Base-by-base conservation (phyloP, 1,139 yeast species). In the Protomyces arabidopsidicola region DNA sequence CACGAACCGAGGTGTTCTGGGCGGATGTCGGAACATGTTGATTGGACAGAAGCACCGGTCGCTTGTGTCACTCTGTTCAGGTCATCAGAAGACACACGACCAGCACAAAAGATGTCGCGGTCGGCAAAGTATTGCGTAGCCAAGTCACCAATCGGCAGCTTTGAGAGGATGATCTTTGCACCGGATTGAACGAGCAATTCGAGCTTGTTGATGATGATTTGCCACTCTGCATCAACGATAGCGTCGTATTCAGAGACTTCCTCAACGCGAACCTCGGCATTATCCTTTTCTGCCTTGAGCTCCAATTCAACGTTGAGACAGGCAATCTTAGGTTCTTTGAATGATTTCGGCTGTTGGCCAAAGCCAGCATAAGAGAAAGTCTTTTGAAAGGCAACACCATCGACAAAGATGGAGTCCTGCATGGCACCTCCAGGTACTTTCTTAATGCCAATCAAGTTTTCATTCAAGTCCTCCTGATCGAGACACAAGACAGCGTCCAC, bases 91-190 rank as follows among this genome's bases (percentile, higher is more conserved):
- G 91, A 76, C 20, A 95, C 97, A 76, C 99, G 83, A 67, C 98
- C 98, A 22, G 99, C 98, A 78, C 99, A 95, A 78, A 95, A 95
- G 63, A 93, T 88, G 73, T 88, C 84, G 75, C 98, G 82, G 76
- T 95, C 98, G 50, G 99, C 99, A 76, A 93, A 93, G 77, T 82
- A 93, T 77, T 93, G 99, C 9, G 99, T 93, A 16, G 98, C 98
- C 74, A 93, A 82, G 76, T 93, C 99, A 68, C 99, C 99, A 73
- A 93, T 93, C 65, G 99, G 98, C 72, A 93, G 81, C 75, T 90
- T 91, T 14, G 98, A 91, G 68, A 93, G 82, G 45, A 93, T 97
- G 66, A 93, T 90, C 72, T 89, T 86, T 51, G 97, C 97, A 39
- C 98, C 98, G 6, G 96, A 82, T 34, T 81, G 82, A 70, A 84